phyloP scores from a whole-genome alignment of 225 moss, liverwort and hornwort species.

The Lunularia cruciata region DNA sequence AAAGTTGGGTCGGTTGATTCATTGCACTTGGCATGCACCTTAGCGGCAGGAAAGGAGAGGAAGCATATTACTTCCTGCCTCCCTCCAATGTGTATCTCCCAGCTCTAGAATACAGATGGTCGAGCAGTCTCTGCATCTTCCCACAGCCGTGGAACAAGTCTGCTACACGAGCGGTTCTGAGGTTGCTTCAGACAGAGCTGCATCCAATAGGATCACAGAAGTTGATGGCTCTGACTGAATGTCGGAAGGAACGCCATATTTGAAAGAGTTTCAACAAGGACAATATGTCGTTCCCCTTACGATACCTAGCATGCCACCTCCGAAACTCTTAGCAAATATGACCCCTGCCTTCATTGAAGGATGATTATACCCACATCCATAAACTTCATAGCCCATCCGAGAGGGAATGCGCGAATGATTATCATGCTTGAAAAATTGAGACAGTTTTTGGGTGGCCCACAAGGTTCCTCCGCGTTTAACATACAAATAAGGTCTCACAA shows the following conservation, averaged over 20 bases:
- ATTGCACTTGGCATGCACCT: constrained; percentile 23
- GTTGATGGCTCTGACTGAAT: constrained; percentile 23
- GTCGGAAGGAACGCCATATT: constrained; percentile 25
- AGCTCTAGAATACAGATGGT: constrained; percentile 26
- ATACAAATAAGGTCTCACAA: constrained; percentile 5
- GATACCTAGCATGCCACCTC: constrained; percentile 22
- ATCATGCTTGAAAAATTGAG: background rate
- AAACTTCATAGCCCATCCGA: constrained; percentile 9
- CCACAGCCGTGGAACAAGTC: constrained; percentile 18
- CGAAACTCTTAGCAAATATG: constrained; percentile 27
- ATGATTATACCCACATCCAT: constrained; percentile 6
- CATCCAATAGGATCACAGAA: constrained; percentile 36
- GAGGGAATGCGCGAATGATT: background rate
- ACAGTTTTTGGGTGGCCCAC: background rate
- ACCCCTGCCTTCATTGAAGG: constrained; percentile 20
- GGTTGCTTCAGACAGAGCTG: constrained; percentile 26
- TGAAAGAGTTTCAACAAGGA: constrained; percentile 21
- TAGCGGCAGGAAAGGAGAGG: constrained; percentile 7
- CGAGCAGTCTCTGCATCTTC: constrained; percentile 32
- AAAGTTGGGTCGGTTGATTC: constrained; percentile 6
- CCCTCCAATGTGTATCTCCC: constrained; percentile 19
- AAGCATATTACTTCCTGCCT: constrained; percentile 24
- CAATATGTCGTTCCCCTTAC: constrained; percentile 6
- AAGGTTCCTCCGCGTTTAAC: background rate
- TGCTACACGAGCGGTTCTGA: constrained; percentile 30